These are phyloP conservation scores for Hypoxylon sp. DNA, from an alignment of 2,329 filamentous ascomycete genomes.

Conservation along the genomic window DNA sequence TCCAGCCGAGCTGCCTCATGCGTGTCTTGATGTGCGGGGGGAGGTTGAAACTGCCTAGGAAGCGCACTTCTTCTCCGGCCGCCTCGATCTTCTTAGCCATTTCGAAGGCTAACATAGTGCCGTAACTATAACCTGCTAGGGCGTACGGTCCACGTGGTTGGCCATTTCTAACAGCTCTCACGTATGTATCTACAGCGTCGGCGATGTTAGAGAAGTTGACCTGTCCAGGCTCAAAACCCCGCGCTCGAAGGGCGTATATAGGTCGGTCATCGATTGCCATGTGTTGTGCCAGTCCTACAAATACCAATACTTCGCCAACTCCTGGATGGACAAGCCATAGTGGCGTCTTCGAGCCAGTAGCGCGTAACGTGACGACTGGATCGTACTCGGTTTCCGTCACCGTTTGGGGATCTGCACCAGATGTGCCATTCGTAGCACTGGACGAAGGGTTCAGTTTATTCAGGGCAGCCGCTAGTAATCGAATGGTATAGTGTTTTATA, in stretches of 20 bases:
- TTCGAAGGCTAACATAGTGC: slow-evolving; percentile 66
- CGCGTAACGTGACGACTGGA: slow-evolving; percentile 52
- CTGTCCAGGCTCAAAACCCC: slow-evolving; percentile 60
- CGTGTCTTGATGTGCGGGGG: slow-evolving; percentile 64
- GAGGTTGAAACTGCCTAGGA: slow-evolving; percentile 63
- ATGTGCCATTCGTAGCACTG: too few relatives aligned
- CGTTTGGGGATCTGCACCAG: too few relatives aligned
- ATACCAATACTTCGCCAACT: slow-evolving; percentile 60
- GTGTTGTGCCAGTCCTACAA: slow-evolving; percentile 57
- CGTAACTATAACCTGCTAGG: slow-evolving; percentile 67
- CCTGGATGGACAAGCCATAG: slow-evolving; percentile 61
- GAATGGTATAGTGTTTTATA: neutral
- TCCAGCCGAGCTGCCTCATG: slow-evolving; percentile 60
- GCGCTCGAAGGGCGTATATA: slow-evolving; percentile 63
- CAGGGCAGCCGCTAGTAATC: neutral
- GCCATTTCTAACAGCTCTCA: slow-evolving; percentile 55
- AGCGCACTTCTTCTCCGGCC: slow-evolving; percentile 58
- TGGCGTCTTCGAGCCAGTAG: slow-evolving; percentile 54
- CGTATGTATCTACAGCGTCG: slow-evolving; percentile 61
- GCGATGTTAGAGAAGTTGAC: slow-evolving; percentile 60
- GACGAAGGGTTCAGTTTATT: neutral
- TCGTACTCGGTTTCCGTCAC: slow-evolving; percentile 11
- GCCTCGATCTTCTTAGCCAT: slow-evolving; percentile 62
- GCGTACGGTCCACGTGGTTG: slow-evolving; percentile 68
- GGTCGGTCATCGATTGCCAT: slow-evolving; percentile 58